phyloP scores from a whole-genome alignment of 805 yeast species.

The Wickerhamiella dianesei region DNA sequence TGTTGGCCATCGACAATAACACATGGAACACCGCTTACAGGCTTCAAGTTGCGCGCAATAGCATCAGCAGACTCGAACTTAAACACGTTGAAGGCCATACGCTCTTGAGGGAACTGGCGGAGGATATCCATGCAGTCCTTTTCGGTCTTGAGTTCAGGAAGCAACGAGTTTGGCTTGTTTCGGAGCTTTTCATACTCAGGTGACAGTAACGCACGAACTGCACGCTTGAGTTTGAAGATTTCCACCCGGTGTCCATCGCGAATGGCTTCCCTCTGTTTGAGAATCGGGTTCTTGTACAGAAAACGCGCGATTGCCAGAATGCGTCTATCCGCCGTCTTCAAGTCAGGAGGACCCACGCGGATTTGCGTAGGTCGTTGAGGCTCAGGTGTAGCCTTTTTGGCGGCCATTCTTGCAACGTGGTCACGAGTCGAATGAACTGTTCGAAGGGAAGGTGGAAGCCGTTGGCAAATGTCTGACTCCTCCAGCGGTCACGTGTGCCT shows the following conservation, averaged over 20 bases:
- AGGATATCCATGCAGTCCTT: slow-evolving; percentile 50
- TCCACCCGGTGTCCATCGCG: slow-evolving; percentile 57
- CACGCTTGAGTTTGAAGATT: slow-evolving; percentile 75
- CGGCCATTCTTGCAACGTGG: neutral
- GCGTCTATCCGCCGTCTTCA: slow-evolving; percentile 32
- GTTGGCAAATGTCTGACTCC: no score
- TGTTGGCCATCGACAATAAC: slow-evolving; percentile 27
- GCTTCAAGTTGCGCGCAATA: slow-evolving; percentile 57
- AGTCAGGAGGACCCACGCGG: slow-evolving; percentile 24
- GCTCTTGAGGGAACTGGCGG: slow-evolving; percentile 54
- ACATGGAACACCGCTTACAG: slow-evolving; percentile 45
- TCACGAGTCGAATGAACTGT: no score
- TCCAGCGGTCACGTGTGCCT: no score
- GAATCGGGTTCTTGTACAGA: slow-evolving; percentile 46
- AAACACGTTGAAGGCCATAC: slow-evolving; percentile 59
- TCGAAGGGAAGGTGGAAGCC: no score
- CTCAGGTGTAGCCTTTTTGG: neutral
- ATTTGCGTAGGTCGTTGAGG: slow-evolving; percentile 10
- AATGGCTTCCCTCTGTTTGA: slow-evolving; percentile 76
- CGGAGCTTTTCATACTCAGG: slow-evolving; percentile 51
- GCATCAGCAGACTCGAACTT: slow-evolving; percentile 49
- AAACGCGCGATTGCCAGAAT: slow-evolving; percentile 60
- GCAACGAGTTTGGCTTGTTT: slow-evolving; percentile 25
- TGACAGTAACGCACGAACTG: slow-evolving; percentile 60
- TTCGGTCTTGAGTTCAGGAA: slow-evolving; percentile 38